Evolutionary conservation across 2,329 filamentous ascomycete genomes (phyloP).

Genomic region (Gaeumannomyces tritici): DNA sequence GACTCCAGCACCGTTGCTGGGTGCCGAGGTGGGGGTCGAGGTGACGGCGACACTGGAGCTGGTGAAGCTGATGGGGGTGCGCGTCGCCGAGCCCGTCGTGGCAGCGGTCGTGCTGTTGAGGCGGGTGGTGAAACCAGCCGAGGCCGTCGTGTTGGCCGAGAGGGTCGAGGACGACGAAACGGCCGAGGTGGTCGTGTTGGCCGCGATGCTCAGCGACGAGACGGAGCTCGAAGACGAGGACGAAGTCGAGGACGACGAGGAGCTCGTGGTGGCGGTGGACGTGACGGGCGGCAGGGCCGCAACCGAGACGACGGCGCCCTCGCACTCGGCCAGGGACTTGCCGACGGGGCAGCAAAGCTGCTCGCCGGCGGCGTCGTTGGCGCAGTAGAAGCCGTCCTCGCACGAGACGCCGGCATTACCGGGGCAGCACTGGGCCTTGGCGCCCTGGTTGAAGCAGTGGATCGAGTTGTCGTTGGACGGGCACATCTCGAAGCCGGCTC

Average conservation of each 20-base stretch:
- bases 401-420: constrained; percentile 51
- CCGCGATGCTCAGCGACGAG: neutral
- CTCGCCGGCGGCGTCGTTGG: constrained; percentile 33
- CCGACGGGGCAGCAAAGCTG: constrained; percentile 54
- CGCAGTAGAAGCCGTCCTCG: constrained; percentile 51
- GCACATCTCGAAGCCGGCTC: constrained; percentile 38
- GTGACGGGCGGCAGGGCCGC: constrained; percentile 25
- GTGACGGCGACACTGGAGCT: neutral
- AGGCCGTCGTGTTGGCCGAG: neutral
- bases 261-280: constrained; percentile 16
- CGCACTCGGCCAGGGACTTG: constrained; percentile 44
- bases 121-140: neutral
- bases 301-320: constrained; percentile 39
- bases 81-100: neutral
- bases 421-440: constrained; percentile 46
- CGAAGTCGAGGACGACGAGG: constrained; percentile 1
- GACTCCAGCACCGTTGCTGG: neutral
- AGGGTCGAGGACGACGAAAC: neutral
- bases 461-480: constrained; percentile 35
- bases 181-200: neutral
- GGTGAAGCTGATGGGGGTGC: neutral
- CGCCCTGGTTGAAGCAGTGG: constrained; percentile 48
- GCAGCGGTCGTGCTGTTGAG: neutral
- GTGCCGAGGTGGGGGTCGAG: neutral
- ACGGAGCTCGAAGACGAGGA: neutral